A percentile compares a stretch with the other conserved stretches of the same genome.
phyloP scores from a whole-genome alignment of 306 rosid species.

The Trifolium fragiferum region DNA sequence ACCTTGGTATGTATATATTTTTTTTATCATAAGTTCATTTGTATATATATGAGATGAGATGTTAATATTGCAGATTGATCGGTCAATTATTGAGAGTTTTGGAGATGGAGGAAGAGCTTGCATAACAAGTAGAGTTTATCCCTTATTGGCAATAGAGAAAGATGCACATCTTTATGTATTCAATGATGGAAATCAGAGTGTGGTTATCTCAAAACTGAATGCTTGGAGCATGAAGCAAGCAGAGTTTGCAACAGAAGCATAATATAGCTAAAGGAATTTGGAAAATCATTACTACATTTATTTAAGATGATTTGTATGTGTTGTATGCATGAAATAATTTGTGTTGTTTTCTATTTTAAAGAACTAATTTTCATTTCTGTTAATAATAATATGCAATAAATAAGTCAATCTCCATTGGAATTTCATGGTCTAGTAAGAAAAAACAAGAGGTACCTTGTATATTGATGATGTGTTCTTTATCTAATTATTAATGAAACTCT shows the following conservation, averaged over 20 bases:
- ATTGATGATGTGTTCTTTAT: no score
- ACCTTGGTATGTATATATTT: conserved; percentile 60
- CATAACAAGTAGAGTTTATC: conserved; percentile 31
- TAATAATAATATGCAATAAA: not conserved
- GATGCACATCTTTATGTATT: conserved; percentile 25
- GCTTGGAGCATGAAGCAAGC: conserved; percentile 30
- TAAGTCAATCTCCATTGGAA: no score
- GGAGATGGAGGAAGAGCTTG: conserved; percentile 29
- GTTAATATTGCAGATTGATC: not conserved
- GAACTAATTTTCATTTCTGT: not conserved
- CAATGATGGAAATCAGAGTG: conserved; percentile 10
- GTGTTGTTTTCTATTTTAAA: not conserved
- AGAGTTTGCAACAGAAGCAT: not conserved
- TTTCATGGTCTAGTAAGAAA: no score
- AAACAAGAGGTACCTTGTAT: no score
- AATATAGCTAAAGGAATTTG: not conserved
- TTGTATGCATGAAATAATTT: not conserved
- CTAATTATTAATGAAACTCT: no score
- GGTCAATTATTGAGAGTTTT: conserved; percentile 26
- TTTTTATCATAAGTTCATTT: not conserved
- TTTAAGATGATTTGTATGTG: not conserved
- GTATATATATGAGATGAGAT: not conserved
- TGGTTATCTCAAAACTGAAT: not conserved
- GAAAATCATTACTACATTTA: not conserved
- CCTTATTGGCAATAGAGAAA: not conserved